Evolutionary conservation across 305 asterid genomes (phyloP).

Genomic region (Fraxinus greggii): DNA sequence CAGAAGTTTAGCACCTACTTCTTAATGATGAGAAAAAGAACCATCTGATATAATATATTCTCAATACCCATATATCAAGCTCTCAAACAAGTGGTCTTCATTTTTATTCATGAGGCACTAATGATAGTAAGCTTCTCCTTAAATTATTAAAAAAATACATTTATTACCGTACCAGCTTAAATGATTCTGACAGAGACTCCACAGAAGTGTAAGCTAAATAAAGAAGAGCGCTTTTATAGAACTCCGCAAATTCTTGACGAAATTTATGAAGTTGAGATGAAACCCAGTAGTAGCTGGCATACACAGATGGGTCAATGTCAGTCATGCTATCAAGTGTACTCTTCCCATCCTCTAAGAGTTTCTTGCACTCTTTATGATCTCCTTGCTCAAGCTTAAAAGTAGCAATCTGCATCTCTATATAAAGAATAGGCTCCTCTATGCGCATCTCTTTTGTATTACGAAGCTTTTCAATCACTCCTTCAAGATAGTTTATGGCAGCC

Average conservation of each 20-base stretch:
- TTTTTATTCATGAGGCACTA: background rate
- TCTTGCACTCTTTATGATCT: conserved; percentile 75
- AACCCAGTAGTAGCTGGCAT: conserved; percentile 89
- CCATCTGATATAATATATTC: background rate
- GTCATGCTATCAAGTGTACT: conserved; percentile 91
- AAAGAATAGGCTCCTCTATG: conserved; percentile 79
- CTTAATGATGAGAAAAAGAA: background rate
- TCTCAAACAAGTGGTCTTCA: background rate
- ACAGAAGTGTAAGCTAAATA: conserved; percentile 89
- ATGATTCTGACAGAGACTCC: conserved; percentile 78
- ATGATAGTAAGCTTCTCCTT: background rate
- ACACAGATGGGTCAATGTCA: conserved; percentile 93
- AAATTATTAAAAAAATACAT: conserved; percentile 3
- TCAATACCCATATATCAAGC: background rate
- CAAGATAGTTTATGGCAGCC: conserved; percentile 70
- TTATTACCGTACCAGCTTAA: conserved; percentile 65
- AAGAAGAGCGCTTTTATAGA: conserved; percentile 87
- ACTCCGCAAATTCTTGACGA: conserved; percentile 84
- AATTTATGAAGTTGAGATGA: conserved; percentile 82
- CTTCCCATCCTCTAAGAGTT: conserved; percentile 83
- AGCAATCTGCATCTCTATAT: conserved; percentile 85
- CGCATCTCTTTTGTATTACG: conserved; percentile 69
- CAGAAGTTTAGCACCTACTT: background rate
- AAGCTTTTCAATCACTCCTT: conserved; percentile 84
- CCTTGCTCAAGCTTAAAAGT: conserved; percentile 78